Base-by-base conservation (phyloP, 148 eudicot species). In the Amaranthus palmeri region DNA sequence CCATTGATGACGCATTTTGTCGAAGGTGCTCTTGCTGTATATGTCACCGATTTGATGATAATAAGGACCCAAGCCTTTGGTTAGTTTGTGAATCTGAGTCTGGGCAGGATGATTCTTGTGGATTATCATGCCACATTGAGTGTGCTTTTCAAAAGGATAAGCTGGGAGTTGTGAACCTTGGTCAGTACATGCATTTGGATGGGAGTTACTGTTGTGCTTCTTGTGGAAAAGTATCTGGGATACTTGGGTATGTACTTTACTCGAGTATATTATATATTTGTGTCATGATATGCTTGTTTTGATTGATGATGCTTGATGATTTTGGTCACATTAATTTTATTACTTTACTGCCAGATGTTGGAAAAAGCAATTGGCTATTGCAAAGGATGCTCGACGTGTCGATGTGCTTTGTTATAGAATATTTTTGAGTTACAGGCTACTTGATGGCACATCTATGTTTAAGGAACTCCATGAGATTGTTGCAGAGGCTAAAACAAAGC, bases 41-140 rank as follows among this genome's bases (percentile, higher is more conserved):
- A 14, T 93, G 97, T 72, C 92, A 85, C 80, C 78, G 54, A 47
- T 91, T 86, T 82, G 97, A 93, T 85, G 97, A 89, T 72, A 91
- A 91, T 70, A 93, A 93, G 78, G 97, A 93, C 82, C 96, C 97
- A 7, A 91, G 96, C 80, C 95, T 89, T 74, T 93, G 98, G 98
- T 68, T 93, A 65, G 89, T 87, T 43, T 93, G 98, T 72, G 76
- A 85, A 79, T 85, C 92, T 69, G 89, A 89, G 71, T 83, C 84
- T 77, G 79, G 74, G 41, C 51, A 75, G 15, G 75, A 71, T 51
- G 88, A 89, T 54, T 79, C 86, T 46, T 95, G 99, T 82, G 97
- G 93, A 49, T 79, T 81, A 36, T 89, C 99, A 51, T 88, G 93
- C 77, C 99, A 95, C 87, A 79, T 90, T 71, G 97, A 92, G 80